Evolutionary conservation across 2,329 filamentous ascomycete species (phyloP).

Genomic region (Fusarium albosuccineum): DNA sequence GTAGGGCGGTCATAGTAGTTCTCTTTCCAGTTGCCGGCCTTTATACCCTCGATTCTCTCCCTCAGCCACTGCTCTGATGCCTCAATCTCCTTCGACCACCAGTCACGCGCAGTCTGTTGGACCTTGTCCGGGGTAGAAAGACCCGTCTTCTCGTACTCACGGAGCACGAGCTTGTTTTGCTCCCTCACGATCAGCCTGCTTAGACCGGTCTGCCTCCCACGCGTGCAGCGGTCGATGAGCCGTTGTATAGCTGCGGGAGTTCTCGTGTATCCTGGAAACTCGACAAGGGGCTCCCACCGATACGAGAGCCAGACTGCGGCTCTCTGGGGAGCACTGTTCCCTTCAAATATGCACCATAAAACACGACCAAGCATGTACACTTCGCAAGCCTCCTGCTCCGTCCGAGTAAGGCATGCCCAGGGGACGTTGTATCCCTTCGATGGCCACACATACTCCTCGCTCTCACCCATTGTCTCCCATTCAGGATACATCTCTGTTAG

Average conservation of each 20-base stretch:
- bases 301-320: slow-evolving; percentile 72
- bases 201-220: slow-evolving; percentile 60
- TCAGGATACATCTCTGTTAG: slow-evolving; percentile 60
- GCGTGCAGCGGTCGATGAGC: slow-evolving; percentile 66
- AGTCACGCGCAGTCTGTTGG: slow-evolving; percentile 56
- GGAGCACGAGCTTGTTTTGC: slow-evolving; percentile 61
- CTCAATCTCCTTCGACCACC: slow-evolving; percentile 64
- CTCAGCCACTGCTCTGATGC: slow-evolving; percentile 62
- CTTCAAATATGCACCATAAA: slow-evolving; percentile 74
- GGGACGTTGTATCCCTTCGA: slow-evolving; percentile 66
- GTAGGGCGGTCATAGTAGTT: slow-evolving; percentile 65
- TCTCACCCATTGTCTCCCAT: slow-evolving; percentile 57
- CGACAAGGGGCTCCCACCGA: slow-evolving; percentile 65
- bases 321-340: slow-evolving; percentile 68
- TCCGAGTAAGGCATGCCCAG: slow-evolving; percentile 65
- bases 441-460: slow-evolving; percentile 63
- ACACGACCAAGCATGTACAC: slow-evolving; percentile 74
- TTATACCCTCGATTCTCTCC: slow-evolving; percentile 54
- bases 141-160: slow-evolving; percentile 48
- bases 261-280: slow-evolving; percentile 66
- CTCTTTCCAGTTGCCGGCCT: slow-evolving; percentile 60
- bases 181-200: slow-evolving; percentile 60
- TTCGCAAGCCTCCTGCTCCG: slow-evolving; percentile 69
- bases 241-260: slow-evolving; percentile 61
- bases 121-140: slow-evolving; percentile 53